Evolutionary conservation across 495 filamentous ascomycete species (phyloP).

Genomic region (Hyaloscypha finlandica): DNA sequence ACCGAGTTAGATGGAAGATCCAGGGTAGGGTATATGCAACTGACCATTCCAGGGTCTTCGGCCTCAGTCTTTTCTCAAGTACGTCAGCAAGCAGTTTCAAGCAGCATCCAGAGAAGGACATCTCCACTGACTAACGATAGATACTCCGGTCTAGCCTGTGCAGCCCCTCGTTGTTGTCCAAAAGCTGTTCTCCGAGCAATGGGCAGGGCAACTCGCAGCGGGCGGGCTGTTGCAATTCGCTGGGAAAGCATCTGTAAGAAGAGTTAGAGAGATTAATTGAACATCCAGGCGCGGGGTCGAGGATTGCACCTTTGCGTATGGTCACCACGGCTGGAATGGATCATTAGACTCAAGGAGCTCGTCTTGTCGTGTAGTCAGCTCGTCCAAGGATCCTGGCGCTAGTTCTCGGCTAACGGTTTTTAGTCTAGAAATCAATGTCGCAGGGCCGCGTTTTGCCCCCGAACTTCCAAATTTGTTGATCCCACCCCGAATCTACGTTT

Average conservation of each 20-base stretch:
- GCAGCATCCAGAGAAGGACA: conserved; percentile 45
- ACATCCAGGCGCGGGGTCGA: not conserved
- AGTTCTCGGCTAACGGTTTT: conserved; percentile 2
- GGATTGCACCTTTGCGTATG: conserved; percentile 11
- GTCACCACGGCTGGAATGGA: conserved; percentile 11
- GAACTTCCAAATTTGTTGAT: conserved; percentile 4
- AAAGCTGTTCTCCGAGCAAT: conserved; percentile 46
- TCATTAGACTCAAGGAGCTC: not conserved
- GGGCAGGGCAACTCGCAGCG: conserved; percentile 51
- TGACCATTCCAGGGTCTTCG: conserved; percentile 79
- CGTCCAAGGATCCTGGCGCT: not conserved
- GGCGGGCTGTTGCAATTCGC: conserved; percentile 54
- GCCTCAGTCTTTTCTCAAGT: conserved; percentile 51
- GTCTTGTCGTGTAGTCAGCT: not conserved
- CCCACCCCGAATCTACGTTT: conserved; percentile 26
- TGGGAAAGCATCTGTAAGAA: conserved; percentile 63
- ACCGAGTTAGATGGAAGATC: conserved; percentile 8
- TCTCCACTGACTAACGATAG: conserved; percentile 44
- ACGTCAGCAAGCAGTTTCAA: conserved; percentile 34
- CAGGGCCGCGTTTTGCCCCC: conserved; percentile 4
- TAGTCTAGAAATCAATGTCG: conserved; percentile 5
- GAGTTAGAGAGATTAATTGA: conserved; percentile 10
- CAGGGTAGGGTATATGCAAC: conserved; percentile 14
- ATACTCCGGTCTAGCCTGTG: conserved; percentile 30
- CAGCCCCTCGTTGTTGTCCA: conserved; percentile 50